Conservation (phyloP, 176 grass and related monocot genomes). For the Aegilops longissima region DNA sequence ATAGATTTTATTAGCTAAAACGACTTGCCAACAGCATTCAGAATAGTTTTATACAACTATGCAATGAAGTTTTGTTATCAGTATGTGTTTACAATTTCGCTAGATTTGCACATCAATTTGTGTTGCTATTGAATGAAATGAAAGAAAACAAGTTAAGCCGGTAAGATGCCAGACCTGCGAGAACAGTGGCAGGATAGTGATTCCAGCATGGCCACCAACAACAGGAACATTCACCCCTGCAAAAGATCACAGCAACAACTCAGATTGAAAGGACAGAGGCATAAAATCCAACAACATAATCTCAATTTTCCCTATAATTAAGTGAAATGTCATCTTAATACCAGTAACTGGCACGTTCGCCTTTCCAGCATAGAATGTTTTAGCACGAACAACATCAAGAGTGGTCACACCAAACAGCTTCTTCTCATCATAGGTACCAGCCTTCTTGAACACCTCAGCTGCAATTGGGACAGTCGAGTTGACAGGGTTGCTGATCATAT, state of each 20-base stretch:
- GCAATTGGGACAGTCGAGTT: conserved; percentile 88
- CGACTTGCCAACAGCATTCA: neutral
- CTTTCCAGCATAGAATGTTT: conserved; percentile 90
- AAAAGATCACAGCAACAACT: conserved; percentile 16
- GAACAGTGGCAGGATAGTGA: conserved; percentile 86
- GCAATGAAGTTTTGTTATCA: neutral
- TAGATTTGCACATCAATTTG: neutral
- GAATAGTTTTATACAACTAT: neutral
- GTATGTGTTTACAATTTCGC: neutral
- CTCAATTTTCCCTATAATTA: neutral
- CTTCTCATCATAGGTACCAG: conserved; percentile 78
- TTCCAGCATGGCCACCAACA: conserved; percentile 82
- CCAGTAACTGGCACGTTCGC: conserved; percentile 67
- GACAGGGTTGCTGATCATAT: conserved; percentile 98
- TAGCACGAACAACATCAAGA: conserved; percentile 87
- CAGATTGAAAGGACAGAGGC: neutral
- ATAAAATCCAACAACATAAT: neutral
- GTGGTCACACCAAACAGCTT: conserved; percentile 93
- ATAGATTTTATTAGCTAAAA: no score
- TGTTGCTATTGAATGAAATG: neutral
- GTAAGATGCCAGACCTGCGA: conserved; percentile 55
- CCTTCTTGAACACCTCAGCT: conserved; percentile 94
- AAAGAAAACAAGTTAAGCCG: neutral
- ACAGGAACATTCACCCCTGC: conserved; percentile 81
- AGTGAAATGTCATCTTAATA: conserved; percentile 14